Evolutionary conservation across 192 early-diverging fungal species (phyloP), one percentile per base, ranked within the genome.

Genomic region (Backusella westeae): DNA sequence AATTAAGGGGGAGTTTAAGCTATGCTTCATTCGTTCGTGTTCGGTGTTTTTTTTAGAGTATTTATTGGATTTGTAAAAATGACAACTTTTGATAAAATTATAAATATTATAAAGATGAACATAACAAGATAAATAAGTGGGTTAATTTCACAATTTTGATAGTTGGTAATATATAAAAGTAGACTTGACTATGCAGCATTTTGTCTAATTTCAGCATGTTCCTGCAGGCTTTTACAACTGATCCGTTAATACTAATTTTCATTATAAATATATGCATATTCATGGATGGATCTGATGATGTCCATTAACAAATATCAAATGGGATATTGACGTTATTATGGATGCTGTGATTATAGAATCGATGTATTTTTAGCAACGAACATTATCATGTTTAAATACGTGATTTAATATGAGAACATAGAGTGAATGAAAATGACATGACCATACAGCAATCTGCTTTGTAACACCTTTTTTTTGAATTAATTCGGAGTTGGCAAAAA

Each of bases 401-500:
- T 39, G 38, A 39, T 39, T 39, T 39, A 39, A 39, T 39, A 39
- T 39, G 38, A 39, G 38, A 39, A 39, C 7, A 0, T 44, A 17
- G 42, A 44, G n/a, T 49, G 46, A 49, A 19, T 49, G 46, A 49
- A 12, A 49, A 21, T 49, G 46, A 49, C 6, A 59, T 59, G 53
- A 59, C 23, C 53, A 59, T 26, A 23, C 0, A 59, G 17, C 1
- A 23, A 10, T 59, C 15, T 23, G 10, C 9, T 59, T 59, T 21
- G 53, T 59, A 26, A 26, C 53, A 59, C 53, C 7, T 2, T 59
- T 26, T 26, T 52, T 26, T 8, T 59, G 23, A 49, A 49, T 49
- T 21, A 59, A 59, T 23, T 59, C 53, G 53, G 53, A 59, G 53
- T 59, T 59, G 21, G 53, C 53, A 59, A 59, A 59, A 59, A 59